phyloP scores from a whole-genome alignment of 2,329 filamentous ascomycete genomes.

The Berkeleyomyces rouxiae region DNA sequence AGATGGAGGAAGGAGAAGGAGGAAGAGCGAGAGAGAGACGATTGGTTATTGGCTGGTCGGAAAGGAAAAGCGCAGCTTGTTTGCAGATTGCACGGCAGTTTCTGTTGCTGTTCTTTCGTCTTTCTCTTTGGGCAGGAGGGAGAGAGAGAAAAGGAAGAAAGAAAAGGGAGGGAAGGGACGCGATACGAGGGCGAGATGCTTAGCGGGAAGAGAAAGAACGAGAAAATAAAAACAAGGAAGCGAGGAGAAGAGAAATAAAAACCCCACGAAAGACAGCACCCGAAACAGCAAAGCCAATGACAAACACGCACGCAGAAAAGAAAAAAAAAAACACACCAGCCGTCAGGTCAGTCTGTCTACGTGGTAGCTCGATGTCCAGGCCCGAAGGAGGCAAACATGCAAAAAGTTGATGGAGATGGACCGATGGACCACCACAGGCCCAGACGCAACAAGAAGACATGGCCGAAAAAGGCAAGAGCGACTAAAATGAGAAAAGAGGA shows the following conservation, averaged over 20 bases:
- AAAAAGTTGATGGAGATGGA: background rate
- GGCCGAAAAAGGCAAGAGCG: background rate
- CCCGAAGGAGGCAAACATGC: background rate
- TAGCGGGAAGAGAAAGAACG: background rate
- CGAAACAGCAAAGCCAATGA: slow-evolving; percentile 8
- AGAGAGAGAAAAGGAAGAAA: too few relatives aligned
- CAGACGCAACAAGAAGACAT: background rate
- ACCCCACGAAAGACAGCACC: background rate
- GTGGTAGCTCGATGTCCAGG: background rate
- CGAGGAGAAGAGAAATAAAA: slow-evolving; percentile 6
- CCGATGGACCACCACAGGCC: background rate
- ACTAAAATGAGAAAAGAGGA: background rate
- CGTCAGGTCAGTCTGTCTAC: too few relatives aligned
- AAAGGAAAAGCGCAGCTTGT: background rate
- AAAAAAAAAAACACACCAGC: slow-evolving; percentile 1
- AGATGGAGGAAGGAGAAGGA: background rate
- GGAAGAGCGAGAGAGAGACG: background rate
- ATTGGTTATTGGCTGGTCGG: background rate
- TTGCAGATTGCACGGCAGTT: background rate
- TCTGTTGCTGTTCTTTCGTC: background rate
- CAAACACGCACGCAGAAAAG: slow-evolving; percentile 8
- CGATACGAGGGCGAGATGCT: background rate
- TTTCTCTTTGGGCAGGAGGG: background rate
- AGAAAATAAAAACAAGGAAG: background rate
- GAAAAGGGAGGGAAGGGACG: background rate